These are phyloP conservation scores for Nakaseomyces sp. DNA, from an alignment of 1,139 yeast genomes.

Conservation along the genomic window DNA sequence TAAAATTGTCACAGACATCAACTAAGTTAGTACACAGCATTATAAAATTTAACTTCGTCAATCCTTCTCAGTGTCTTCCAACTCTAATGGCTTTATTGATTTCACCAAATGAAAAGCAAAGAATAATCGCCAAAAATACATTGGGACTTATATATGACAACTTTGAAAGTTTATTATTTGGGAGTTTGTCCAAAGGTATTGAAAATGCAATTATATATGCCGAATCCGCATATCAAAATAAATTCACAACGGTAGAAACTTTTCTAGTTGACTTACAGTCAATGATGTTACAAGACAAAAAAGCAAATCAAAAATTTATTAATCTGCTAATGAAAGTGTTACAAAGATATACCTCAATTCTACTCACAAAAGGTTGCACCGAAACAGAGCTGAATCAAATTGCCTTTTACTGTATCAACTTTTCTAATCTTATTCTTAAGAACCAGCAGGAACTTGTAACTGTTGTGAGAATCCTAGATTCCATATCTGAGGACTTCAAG, in stretches of 20 bases:
- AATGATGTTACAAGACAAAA: slow-evolving; percentile 15
- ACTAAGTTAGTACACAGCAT: slow-evolving; percentile 48
- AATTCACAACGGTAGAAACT: slow-evolving; percentile 22
- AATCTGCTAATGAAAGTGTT: slow-evolving; percentile 15
- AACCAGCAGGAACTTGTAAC: slow-evolving; percentile 19
- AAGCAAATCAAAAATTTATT: slow-evolving; percentile 16
- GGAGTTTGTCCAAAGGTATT: slow-evolving; percentile 59
- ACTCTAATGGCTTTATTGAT: slow-evolving; percentile 64
- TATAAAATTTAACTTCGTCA: slow-evolving; percentile 58
- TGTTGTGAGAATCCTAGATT: slow-evolving; percentile 18
- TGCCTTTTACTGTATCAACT: slow-evolving; percentile 19
- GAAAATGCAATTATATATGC: slow-evolving; percentile 44
- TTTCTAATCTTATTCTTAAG: slow-evolving; percentile 16
- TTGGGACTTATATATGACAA: slow-evolving; percentile 51
- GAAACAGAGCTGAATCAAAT: slow-evolving; percentile 12
- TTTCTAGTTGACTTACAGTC: slow-evolving; percentile 16
- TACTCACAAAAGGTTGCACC: slow-evolving; percentile 3
- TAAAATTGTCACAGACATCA: slow-evolving; percentile 40
- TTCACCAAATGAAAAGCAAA: slow-evolving; percentile 39
- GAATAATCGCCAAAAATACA: slow-evolving; percentile 42
- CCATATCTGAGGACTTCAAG: slow-evolving; percentile 20
- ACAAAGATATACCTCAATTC: slow-evolving; percentile 9
- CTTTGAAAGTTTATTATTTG: slow-evolving; percentile 62
- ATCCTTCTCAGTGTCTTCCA: slow-evolving; percentile 61
- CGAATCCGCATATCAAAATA: slow-evolving; percentile 10